phyloP scores from a whole-genome alignment of 140 eudicot genomes.

The Bidens hawaiensis region DNA sequence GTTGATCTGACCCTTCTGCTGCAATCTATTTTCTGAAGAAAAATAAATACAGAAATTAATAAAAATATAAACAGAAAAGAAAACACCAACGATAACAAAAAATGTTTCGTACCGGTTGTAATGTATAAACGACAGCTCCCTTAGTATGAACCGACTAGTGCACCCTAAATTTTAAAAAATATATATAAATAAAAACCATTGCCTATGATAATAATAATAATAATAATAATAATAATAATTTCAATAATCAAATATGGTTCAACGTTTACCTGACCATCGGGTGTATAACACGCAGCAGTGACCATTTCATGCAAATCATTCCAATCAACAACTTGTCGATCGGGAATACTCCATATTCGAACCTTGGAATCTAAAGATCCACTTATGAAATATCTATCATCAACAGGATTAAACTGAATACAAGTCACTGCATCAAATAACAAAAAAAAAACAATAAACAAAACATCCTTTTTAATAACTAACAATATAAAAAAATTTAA shows the following conservation, averaged over 20 bases:
- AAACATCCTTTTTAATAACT: not conserved
- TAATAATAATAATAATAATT: not conserved
- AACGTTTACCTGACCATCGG: constrained; percentile 99
- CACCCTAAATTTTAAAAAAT: constrained; percentile 56
- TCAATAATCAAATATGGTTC: constrained; percentile 21
- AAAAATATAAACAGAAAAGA: constrained; percentile 3
- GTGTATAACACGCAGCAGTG: constrained; percentile 99
- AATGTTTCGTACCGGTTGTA: constrained; percentile 53
- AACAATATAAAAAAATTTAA: constrained; percentile 4
- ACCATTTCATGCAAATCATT: constrained; percentile 97
- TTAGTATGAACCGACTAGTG: constrained; percentile 94
- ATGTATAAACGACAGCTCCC: constrained; percentile 88
- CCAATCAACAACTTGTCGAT: constrained; percentile 97
- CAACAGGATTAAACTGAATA: constrained; percentile 97
- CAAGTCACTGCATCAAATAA: constrained; percentile 75
- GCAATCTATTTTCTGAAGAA: constrained; percentile 81
- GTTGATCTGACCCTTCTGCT: constrained; percentile 74
- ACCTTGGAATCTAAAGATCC: constrained; percentile 96
- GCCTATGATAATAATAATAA: constrained; percentile 7
- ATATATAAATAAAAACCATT: constrained; percentile 8
- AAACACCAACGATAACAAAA: not conserved
- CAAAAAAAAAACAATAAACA: not conserved
- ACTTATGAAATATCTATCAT: constrained; percentile 91
- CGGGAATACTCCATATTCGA: constrained; percentile 97
- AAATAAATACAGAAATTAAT: not conserved